Evolutionary conservation across 2,329 filamentous ascomycete genomes (phyloP), one percentile per base, ranked within the genome.

Genomic region (Arthrobotrys conoides): DNA sequence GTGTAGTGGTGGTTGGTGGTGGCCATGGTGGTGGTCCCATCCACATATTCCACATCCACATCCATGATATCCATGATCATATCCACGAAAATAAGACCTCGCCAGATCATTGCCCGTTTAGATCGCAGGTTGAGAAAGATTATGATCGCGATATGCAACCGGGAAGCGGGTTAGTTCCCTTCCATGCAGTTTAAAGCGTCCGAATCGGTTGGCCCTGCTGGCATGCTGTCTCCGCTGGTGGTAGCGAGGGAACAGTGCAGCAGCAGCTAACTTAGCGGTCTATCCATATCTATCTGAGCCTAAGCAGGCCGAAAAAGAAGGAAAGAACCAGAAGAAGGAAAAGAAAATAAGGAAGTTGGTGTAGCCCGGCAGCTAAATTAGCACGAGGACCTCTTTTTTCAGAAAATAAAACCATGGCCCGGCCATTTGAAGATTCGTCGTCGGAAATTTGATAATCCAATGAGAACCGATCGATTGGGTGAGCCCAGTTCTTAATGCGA

Each of bases 361-460:
- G n/a, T n/a, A n/a, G 36, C 27, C 63, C 73, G 73, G 73, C 75
- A 68, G 75, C 67, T 75, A 75, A 75, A 61, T 75, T 69, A 75
- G 71, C 71, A 75, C 71, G 27, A 33, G 57, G 46, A 65, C 59
- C 3, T 6, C 27, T 30, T 30, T 24, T 59, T 49, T 46, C 48
- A 72, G 64, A 22, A 44, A 27, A 38, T 30, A 30, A 30, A n/a
- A 59, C 30, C 30, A 41, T 38, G 53, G 33, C 53, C n/a, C n/a
- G n/a, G n/a, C n/a, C n/a, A 27, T 24, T 33, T 30, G 33, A 51
- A 18, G 38, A 20, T 30, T 53, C 22, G 30, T 57, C 49, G 61
- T 78, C 75, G 75, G 75, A 78, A 78, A 78, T 78, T 78, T 78
- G 68, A 72, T 72, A 66, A 66, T 55, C 73, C 75, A 78, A 78